Percentiles rank a stretch among this genome's conserved stretches.
These are phyloP conservation scores for Fusarium sp. DNA, from an alignment of 2,329 filamentous ascomycete genomes.

Conservation along the genomic window DNA sequence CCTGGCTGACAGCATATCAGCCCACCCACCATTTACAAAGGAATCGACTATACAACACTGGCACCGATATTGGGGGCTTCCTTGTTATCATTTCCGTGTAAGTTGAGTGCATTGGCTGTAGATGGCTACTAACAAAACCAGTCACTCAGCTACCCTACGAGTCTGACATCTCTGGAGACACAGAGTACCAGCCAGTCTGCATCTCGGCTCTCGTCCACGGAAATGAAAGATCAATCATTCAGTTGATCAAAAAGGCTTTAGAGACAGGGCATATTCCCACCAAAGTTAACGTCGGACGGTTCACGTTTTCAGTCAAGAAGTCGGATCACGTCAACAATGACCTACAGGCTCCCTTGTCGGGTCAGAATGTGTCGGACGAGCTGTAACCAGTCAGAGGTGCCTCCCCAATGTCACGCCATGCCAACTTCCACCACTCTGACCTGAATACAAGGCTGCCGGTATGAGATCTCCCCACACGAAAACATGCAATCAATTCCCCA, in stretches of 20 bases:
- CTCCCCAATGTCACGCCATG: conserved; percentile 34
- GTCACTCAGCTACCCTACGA: conserved; percentile 45
- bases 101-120: conserved; percentile 17
- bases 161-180: conserved; percentile 40
- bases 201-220: conserved; percentile 43
- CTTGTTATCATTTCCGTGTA: conserved; percentile 47
- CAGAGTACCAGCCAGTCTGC: conserved; percentile 45
- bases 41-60: conserved; percentile 41
- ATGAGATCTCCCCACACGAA: conserved; percentile 17
- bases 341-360: background rate
- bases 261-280: conserved; percentile 41
- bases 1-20: conserved; percentile 35
- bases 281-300: conserved; percentile 41
- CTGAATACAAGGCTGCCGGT: background rate
- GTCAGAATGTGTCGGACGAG: conserved; percentile 20
- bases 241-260: conserved; percentile 43
- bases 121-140: conserved; percentile 21
- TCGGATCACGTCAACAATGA: background rate
- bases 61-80: conserved; percentile 43
- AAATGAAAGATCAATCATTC: conserved; percentile 39
- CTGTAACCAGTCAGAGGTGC: conserved; percentile 1
- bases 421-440: background rate
- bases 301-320: conserved; percentile 40
- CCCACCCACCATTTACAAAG: conserved; percentile 36
- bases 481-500: conserved; percentile 15